phyloP scores from a whole-genome alignment of 2,329 filamentous ascomycete genomes.

The Kalmusia sp. region DNA sequence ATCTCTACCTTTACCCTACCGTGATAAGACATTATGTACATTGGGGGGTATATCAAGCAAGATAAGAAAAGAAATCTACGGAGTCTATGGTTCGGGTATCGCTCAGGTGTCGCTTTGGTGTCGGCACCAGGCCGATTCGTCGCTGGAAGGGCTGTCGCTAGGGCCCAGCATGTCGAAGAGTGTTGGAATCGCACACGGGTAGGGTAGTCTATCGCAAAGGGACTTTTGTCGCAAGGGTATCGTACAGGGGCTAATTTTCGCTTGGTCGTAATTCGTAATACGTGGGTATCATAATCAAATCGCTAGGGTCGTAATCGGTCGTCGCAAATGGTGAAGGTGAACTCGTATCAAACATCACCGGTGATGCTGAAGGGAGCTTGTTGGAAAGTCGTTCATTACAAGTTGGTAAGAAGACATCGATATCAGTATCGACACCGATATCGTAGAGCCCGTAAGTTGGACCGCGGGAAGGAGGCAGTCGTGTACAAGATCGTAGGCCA shows the following conservation, averaged over 20 bases:
- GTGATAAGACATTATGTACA: constrained; percentile 2
- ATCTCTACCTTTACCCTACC: not conserved
- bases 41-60: not conserved
- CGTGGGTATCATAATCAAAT: constrained; percentile 12
- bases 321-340: constrained; percentile 3
- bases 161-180: not conserved
- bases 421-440: not conserved
- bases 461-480: not conserved
- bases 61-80: constrained; percentile 2
- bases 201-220: not conserved
- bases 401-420: constrained; percentile 20
- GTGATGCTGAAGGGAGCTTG: constrained; percentile 23
- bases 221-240: constrained; percentile 9
- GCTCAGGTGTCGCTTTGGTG: constrained; percentile 5
- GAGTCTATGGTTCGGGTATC: not conserved
- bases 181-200: not conserved
- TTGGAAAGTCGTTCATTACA: constrained; percentile 36
- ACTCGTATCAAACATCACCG: constrained; percentile 27
- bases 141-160: not conserved
- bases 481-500: constrained; percentile 6
- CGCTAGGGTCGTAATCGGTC: constrained; percentile 18
- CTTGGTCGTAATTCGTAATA: constrained; percentile 7
- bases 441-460: not conserved
- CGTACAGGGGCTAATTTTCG: not conserved
- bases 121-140: not conserved